A percentile compares a stretch with the other conserved stretches of the same genome.
These are phyloP conservation scores for Coniosporium apollinis DNA, from an alignment of 495 filamentous ascomycete species.

Conservation along the genomic window DNA sequence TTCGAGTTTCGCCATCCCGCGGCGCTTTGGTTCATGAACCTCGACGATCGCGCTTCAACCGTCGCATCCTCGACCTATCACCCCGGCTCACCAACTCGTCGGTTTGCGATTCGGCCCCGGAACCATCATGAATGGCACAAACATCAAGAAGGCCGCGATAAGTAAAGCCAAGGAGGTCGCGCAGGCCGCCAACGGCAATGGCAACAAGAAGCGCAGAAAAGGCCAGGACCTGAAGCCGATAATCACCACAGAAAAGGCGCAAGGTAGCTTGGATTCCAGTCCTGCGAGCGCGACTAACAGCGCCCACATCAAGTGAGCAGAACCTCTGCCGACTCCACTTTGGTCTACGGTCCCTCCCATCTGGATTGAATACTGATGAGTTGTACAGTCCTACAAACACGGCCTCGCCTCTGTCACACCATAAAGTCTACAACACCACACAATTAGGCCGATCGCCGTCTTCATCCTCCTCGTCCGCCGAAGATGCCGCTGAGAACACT, in stretches of 20 bases:
- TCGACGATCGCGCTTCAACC: too few species aligned
- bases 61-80: too few species aligned
- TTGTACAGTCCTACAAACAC: conserved; percentile 22
- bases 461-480: conserved; percentile 64
- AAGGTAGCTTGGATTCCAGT: conserved; percentile 23
- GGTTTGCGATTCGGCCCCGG: too few species aligned
- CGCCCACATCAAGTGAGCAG: conserved; percentile 3
- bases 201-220: conserved; percentile 25
- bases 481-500: conserved; percentile 68
- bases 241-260: conserved; percentile 23
- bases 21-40: too few species aligned
- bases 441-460: conserved; percentile 56
- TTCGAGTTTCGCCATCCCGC: too few species aligned
- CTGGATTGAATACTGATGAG: conserved; percentile 3
- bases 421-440: conserved; percentile 29
- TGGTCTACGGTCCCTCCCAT: too few species aligned
- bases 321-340: too few species aligned
- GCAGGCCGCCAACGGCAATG: conserved; percentile 23
- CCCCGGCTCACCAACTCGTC: too few species aligned
- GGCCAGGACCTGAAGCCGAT: conserved; percentile 26
- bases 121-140: conserved; percentile 57
- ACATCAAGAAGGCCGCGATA: conserved; percentile 55
- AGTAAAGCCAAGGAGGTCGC: conserved; percentile 68
- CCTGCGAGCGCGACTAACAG: conserved; percentile 14
- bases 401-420: conserved; percentile 29